Conservation (phyloP, 495 filamentous ascomycete genomes). For the Tuber aestivum region DNA sequence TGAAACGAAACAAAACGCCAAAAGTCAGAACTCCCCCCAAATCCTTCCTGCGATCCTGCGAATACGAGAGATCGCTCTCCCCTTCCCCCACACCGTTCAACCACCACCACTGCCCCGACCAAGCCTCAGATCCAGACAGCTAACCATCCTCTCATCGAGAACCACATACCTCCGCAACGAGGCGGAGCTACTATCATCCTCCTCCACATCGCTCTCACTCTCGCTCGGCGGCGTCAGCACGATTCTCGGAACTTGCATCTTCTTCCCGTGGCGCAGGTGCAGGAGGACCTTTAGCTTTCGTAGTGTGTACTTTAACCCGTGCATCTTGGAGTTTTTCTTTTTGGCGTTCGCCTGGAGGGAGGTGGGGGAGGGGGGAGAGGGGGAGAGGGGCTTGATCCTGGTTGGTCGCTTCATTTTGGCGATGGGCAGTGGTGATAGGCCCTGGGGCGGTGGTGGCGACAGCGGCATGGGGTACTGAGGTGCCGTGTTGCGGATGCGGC, state of each 20-base stretch:
- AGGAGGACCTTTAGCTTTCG: background rate
- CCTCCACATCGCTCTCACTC: background rate
- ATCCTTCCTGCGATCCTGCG: background rate
- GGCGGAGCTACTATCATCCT: background rate
- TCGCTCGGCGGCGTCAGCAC: constrained; percentile 2
- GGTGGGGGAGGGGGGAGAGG: too few species aligned
- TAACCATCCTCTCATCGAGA: background rate
- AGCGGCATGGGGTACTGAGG: background rate
- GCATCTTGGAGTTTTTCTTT: background rate
- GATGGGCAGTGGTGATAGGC: background rate
- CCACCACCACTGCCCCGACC: background rate
- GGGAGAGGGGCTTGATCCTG: background rate
- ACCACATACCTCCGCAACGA: background rate
- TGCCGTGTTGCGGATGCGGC: background rate
- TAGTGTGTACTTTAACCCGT: background rate
- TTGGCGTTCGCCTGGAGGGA: background rate
- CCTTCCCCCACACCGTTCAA: too few species aligned
- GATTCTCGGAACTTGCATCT: background rate
- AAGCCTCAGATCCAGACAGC: background rate
- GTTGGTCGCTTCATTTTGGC: background rate
- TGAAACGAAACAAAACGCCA: background rate
- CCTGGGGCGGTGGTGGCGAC: background rate
- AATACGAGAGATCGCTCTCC: too few species aligned
- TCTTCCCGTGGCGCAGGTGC: constrained; percentile 1
- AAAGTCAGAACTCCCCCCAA: background rate